Base-by-base conservation (phyloP, 352 stramenopile species). In the Pythium oligandrum region DNA sequence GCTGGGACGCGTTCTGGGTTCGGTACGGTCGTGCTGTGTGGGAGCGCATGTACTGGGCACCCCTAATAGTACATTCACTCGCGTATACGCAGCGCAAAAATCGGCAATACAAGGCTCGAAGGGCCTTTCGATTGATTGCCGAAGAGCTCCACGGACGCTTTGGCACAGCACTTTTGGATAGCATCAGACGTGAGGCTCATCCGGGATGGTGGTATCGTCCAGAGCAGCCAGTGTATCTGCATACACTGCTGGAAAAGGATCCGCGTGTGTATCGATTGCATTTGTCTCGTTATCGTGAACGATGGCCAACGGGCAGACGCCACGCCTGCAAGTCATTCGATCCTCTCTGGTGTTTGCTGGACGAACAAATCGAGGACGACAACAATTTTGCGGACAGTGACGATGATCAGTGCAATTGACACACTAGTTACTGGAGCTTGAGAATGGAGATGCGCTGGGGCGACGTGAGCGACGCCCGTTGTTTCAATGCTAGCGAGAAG, bases 401-500 rank as follows among this genome's bases (percentile, higher is more conserved):
- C 17, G 17, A 26, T 26, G 17, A 26, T 26, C 17, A 26, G 17
- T 26, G 17, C 17, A 26, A 26, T 26, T 26, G 17, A 26, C 17
- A 26, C 17, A 26, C 17, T 26, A 26, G 17, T 26, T 26, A 26
- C 17, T 26, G 32, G 3, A 68, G 39, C 43, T 70, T 62, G 37
- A 78, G 63, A 11, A 78, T 71, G 11, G 70, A 78, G 40, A 78
- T 59, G 4, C 66, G 66, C 46, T 75, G 68, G 2, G 70, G 61
- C 4, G 73, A 75, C 45, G 70, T 75, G 36, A 73, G 64, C n/a
- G 73, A 73, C 35, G 72, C 70, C 40, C 73, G 73, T 40, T 80
- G 73, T 59, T 83, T 83, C 43, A 83, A 64, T 40, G 73, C 73
- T 8, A 83, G 67, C 17, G 64, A 60, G 40, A 83, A 83, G 32